Evolutionary conservation across 805 yeast genomes (phyloP), one percentile per base, ranked within the genome.

Genomic region (Kuraishia hungarica): DNA sequence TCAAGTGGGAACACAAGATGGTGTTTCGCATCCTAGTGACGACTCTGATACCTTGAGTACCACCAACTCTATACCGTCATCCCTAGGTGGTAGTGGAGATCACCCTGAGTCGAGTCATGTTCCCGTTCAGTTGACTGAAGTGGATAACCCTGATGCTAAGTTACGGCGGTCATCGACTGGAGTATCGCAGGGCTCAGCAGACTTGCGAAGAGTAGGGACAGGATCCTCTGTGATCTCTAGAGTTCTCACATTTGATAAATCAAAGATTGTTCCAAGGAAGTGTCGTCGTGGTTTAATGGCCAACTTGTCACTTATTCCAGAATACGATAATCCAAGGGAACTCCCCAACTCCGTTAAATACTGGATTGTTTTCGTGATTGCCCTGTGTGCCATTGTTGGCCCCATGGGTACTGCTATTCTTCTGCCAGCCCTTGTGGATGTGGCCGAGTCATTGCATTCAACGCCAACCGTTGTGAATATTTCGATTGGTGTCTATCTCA

Each of bases 391-490:
- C 1, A 71, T 86, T 65, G 78, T 87, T 54, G 96, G 96, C 0
- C 96, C 97, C 5, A 87, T 89, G 94, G 96, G 94, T 13, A 85
- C 94, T 0, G 85, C 94, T 0, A 87, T 89, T 53, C 75, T 89
- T 63, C 78, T 87, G 52, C 97, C 97, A 0, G 93, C 94, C 0
- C 79, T 88, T 21, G 80, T 80, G 39, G 79, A 81, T 54, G 77
- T 89, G 48, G 77, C 78, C 3, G 58, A 60, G 0, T 82, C 80
- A 20, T 74, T 87, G 19, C 50, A 83, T 49, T 84, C 96, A 0
- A 62, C 80, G 3, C 78, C 77, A 1, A 71, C 83, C 28, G 74
- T 80, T 62, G 89, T 89, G 24, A 89, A 89, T 63, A 76, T 89
- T 19, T 82, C 93, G 1, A 89, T 89, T 53, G 97, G 96, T 60